A percentile compares a stretch with the other conserved stretches of the same genome.
These are phyloP conservation scores for Fusarium proliferatum DNA, from an alignment of 2,329 filamentous ascomycete genomes.

Conservation along the genomic window DNA sequence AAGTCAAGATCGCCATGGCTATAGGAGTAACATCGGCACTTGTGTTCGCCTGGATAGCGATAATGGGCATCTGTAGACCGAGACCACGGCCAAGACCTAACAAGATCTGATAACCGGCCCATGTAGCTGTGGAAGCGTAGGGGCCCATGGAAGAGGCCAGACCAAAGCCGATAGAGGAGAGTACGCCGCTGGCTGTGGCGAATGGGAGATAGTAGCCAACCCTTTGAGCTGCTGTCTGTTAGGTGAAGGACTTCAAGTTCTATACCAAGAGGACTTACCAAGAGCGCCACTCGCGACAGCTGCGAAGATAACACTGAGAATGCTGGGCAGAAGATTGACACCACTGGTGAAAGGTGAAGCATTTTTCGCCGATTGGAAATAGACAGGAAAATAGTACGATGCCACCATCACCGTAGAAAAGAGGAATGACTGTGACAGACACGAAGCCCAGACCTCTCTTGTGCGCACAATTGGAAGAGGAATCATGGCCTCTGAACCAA, in stretches of 20 bases:
- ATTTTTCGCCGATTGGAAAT: conserved; percentile 61
- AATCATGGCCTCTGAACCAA: conserved; percentile 62
- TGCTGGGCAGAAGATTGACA: conserved; percentile 45
- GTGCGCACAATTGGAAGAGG: conserved; percentile 56
- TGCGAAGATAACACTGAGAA: conserved; percentile 41
- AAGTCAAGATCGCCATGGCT: conserved; percentile 44
- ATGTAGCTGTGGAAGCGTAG: conserved; percentile 50
- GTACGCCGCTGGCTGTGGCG: conserved; percentile 50
- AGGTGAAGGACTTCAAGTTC: neutral
- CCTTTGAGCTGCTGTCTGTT: conserved; percentile 35
- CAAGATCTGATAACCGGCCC: conserved; percentile 58
- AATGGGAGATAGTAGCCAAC: conserved; percentile 59
- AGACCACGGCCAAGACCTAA: conserved; percentile 58
- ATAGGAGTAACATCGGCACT: conserved; percentile 41
- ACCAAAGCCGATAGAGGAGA: conserved; percentile 51
- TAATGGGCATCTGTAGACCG: conserved; percentile 55
- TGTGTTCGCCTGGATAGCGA: conserved; percentile 46
- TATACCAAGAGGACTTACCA: conserved; percentile 8
- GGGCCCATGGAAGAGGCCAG: conserved; percentile 55
- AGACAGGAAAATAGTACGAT: conserved; percentile 62
- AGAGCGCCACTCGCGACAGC: conserved; percentile 40
- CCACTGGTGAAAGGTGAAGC: conserved; percentile 45
- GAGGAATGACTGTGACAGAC: conserved; percentile 56
- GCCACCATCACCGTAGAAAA: conserved; percentile 57
- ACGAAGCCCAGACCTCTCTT: conserved; percentile 56